These are phyloP conservation scores for Diaporthe citrichinensis DNA, from an alignment of 2,329 filamentous ascomycete species.

Conservation along the genomic window DNA sequence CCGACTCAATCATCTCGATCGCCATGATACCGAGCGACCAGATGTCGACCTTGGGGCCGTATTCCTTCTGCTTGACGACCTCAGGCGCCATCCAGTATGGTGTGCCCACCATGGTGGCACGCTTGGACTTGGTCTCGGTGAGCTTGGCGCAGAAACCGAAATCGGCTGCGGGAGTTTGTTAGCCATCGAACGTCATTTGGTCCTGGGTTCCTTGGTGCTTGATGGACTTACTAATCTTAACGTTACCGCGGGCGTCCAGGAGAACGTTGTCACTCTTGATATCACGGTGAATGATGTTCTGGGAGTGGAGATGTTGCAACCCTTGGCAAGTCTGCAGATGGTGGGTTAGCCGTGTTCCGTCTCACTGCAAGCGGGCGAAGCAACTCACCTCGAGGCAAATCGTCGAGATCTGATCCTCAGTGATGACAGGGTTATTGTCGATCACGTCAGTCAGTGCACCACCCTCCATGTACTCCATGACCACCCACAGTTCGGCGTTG, in stretches of 20 bases:
- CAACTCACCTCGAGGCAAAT: slow-evolving; percentile 91
- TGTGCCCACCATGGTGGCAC: slow-evolving; percentile 98
- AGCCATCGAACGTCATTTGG: slow-evolving; percentile 44
- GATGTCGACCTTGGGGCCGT: slow-evolving; percentile 97
- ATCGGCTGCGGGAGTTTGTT: slow-evolving; percentile 76
- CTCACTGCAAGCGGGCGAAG: not conserved
- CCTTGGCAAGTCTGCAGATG: slow-evolving; percentile 87
- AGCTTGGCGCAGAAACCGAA: slow-evolving; percentile 99
- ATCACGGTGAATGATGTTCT: slow-evolving; percentile 98
- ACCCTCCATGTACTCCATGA: slow-evolving; percentile 99
- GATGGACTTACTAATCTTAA: slow-evolving; percentile 89
- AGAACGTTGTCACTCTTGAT: slow-evolving; percentile 99
- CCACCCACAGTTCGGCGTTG: slow-evolving; percentile 96
- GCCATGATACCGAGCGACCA: slow-evolving; percentile 99
- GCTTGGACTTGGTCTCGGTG: slow-evolving; percentile 95
- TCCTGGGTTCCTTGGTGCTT: not conserved
- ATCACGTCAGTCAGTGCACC: slow-evolving; percentile 98
- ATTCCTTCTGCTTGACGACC: slow-evolving; percentile 99
- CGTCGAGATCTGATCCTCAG: slow-evolving; percentile 96
- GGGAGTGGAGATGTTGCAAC: slow-evolving; percentile 91
- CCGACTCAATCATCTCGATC: slow-evolving; percentile 99
- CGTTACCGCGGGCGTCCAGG: slow-evolving; percentile 91
- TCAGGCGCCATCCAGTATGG: slow-evolving; percentile 99
- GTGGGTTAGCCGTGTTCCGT: slow-evolving; percentile 9
- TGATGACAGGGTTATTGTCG: slow-evolving; percentile 95